phyloP scores from a whole-genome alignment of 768 basidiomycete genomes.

The Russula virescens region DNA sequence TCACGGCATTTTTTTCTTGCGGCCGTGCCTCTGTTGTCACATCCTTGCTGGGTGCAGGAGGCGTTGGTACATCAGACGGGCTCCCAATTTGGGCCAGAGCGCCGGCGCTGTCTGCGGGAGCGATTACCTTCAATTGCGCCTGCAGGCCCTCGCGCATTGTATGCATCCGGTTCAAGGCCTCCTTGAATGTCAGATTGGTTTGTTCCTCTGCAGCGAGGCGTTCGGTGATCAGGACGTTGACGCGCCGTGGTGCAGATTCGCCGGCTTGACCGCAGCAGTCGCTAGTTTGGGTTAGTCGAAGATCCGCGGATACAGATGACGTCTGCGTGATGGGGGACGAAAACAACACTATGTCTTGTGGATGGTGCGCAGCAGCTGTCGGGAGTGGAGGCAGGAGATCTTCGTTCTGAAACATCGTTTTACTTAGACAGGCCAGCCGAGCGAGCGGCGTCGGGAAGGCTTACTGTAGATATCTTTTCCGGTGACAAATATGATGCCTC shows the following conservation, averaged over 20 bases:
- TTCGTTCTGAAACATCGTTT: constrained; percentile 4
- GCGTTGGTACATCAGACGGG: constrained; percentile 1
- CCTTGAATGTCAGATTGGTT: constrained; percentile 2
- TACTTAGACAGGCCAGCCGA: constrained; percentile 1
- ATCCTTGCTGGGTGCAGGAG: constrained; percentile 19
- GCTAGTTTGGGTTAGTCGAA: constrained; percentile 5
- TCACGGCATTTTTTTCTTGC: constrained; percentile 6
- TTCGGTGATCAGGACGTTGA: constrained; percentile 20
- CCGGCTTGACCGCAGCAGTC: constrained; percentile 17
- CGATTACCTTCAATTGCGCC: constrained; percentile 7
- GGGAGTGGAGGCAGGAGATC: constrained; percentile 19
- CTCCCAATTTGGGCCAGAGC: constrained; percentile 12
- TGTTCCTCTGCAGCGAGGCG: constrained; percentile 21
- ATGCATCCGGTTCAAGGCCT: constrained; percentile 22
- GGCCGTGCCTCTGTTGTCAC: constrained; percentile 13
- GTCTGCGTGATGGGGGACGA: constrained; percentile 13
- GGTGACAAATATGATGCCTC: constrained; percentile 1
- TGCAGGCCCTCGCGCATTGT: constrained; percentile 23
- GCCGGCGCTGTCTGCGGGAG: constrained; percentile 7
- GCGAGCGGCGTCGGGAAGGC: neutral
- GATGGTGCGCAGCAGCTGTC: constrained; percentile 21
- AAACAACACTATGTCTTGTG: constrained; percentile 19
- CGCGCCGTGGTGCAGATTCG: constrained; percentile 9
- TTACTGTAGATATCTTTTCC: constrained; percentile 8
- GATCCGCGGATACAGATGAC: constrained; percentile 20